Conservation (phyloP, 768 basidiomycete species). For the Pluteus cervinus region DNA sequence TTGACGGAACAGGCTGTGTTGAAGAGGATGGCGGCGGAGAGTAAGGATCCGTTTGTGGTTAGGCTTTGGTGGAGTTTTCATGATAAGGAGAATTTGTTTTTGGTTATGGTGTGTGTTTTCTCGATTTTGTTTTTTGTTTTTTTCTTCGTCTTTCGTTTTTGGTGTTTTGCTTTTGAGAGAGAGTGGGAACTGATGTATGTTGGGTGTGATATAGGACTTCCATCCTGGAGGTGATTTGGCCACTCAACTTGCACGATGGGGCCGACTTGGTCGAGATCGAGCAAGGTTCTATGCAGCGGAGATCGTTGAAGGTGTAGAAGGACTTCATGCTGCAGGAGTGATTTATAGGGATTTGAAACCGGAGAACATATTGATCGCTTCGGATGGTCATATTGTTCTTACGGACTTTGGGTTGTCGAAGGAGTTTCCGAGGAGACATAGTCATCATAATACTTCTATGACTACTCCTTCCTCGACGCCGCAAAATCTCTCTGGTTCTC, state of each 20-base stretch:
- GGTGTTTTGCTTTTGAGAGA: slow-evolving; percentile 9
- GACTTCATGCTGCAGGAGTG: slow-evolving; percentile 88
- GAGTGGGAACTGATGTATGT: no score
- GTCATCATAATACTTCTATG: slow-evolving; percentile 25
- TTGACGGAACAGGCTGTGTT: slow-evolving; percentile 94
- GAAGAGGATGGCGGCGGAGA: slow-evolving; percentile 87
- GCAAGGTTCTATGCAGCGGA: slow-evolving; percentile 97
- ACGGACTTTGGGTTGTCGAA: slow-evolving; percentile 97
- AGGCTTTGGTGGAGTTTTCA: slow-evolving; percentile 98
- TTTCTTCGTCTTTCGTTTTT: slow-evolving; percentile 1
- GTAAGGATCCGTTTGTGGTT: slow-evolving; percentile 90
- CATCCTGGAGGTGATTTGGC: slow-evolving; percentile 96
- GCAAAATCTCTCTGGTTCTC: slow-evolving; percentile 33
- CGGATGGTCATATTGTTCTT: slow-evolving; percentile 92
- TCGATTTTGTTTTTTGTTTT: slow-evolving; percentile 9
- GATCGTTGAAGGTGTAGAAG: slow-evolving; percentile 94
- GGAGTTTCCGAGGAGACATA: slow-evolving; percentile 74
- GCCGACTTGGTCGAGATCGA: slow-evolving; percentile 85
- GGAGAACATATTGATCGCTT: slow-evolving; percentile 92
- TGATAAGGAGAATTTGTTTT: slow-evolving; percentile 93
- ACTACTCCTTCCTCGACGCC: slow-evolving; percentile 60
- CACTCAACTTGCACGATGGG: slow-evolving; percentile 95
- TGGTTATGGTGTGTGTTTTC: slow-evolving; percentile 73
- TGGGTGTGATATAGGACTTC: slow-evolving; percentile 72
- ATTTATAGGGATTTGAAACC: slow-evolving; percentile 98